Conservation (phyloP, 306 rosid species). For the Hippophae gyantsensis region DNA sequence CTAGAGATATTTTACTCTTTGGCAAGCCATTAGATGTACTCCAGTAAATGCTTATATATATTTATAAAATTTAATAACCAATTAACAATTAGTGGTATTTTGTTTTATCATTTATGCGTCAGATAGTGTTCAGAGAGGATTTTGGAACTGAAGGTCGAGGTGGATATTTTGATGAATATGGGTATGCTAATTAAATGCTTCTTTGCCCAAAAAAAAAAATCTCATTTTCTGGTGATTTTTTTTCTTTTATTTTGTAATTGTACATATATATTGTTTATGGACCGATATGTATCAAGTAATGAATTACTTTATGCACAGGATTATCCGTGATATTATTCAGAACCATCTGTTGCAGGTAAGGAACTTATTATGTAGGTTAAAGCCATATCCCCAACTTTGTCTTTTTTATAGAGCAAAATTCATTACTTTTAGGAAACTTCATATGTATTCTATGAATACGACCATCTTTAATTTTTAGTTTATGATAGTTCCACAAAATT, state of each 20-base stretch:
- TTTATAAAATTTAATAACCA: no score
- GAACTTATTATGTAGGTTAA: slow-evolving; percentile 13
- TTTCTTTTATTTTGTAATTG: no score
- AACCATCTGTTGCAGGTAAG: slow-evolving; percentile 92
- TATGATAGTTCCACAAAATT: slow-evolving; percentile 3
- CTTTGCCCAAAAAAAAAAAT: background rate
- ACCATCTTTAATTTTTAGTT: slow-evolving; percentile 4
- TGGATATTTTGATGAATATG: slow-evolving; percentile 94
- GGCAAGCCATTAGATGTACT: no score
- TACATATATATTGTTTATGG: background rate
- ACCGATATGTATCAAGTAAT: background rate
- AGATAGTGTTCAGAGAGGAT: slow-evolving; percentile 98
- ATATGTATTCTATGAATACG: background rate
- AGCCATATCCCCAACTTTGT: background rate
- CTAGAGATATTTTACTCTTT: no score
- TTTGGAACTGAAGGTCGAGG: slow-evolving; percentile 99
- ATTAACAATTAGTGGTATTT: background rate
- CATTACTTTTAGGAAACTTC: slow-evolving; percentile 1
- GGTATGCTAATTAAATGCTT: slow-evolving; percentile 39
- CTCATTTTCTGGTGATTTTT: background rate
- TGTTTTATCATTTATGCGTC: slow-evolving; percentile 20
- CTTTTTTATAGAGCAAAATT: slow-evolving; percentile 8
- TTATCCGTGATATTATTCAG: slow-evolving; percentile 93
- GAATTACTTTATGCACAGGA: slow-evolving; percentile 39
- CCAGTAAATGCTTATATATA: no score